These are phyloP conservation scores for Stylonectria norvegica DNA, from an alignment of 2,329 filamentous ascomycete species.

Conservation along the genomic window DNA sequence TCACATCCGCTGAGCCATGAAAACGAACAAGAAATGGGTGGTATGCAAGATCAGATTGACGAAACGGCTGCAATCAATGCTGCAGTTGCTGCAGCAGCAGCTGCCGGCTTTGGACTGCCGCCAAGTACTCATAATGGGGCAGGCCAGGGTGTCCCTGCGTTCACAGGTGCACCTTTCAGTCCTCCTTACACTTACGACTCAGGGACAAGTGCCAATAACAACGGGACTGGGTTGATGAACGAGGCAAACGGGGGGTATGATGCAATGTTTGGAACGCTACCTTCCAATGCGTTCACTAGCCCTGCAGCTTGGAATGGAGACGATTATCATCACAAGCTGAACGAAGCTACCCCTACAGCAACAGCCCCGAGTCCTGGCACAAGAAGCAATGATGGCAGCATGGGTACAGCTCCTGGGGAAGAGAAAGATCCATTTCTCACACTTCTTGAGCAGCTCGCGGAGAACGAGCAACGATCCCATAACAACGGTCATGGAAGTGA, in stretches of 20 bases:
- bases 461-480: constrained; percentile 64
- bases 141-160: constrained; percentile 28
- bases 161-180: constrained; percentile 37
- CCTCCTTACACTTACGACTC: constrained; percentile 41
- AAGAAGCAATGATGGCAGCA: constrained; percentile 49
- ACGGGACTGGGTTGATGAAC: constrained; percentile 27
- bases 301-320: constrained; percentile 50
- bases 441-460: constrained; percentile 75
- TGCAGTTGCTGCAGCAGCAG: constrained; percentile 34
- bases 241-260: constrained; percentile 45
- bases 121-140: constrained; percentile 17
- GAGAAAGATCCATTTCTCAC: constrained; percentile 81
- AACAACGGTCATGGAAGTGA: constrained; percentile 66
- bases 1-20: constrained; percentile 34
- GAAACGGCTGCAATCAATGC: constrained; percentile 34
- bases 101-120: constrained; percentile 35
- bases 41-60: constrained; percentile 33
- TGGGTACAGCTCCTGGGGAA: constrained; percentile 47
- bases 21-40: constrained; percentile 28
- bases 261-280: constrained; percentile 57
- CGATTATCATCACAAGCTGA: constrained; percentile 26
- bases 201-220: constrained; percentile 28
- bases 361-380: constrained; percentile 40
- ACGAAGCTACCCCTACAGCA: constrained; percentile 18
- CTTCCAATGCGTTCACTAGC: constrained; percentile 52